Conservation (phyloP, 805 yeast genomes). For the Cyberlindnera meyerae region DNA sequence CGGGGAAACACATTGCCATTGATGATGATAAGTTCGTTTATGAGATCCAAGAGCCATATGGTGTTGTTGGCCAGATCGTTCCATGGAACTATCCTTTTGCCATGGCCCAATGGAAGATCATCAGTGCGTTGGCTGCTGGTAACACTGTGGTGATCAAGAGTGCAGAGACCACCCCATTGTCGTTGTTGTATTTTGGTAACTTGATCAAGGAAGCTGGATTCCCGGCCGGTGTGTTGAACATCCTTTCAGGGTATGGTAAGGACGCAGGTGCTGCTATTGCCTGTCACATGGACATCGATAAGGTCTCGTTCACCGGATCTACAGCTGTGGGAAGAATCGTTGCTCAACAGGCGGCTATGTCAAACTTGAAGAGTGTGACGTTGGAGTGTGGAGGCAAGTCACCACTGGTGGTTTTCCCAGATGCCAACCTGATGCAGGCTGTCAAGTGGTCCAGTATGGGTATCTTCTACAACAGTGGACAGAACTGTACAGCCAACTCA, state of each 20-base stretch:
- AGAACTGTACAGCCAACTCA: slow-evolving; percentile 65
- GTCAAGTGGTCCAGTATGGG: slow-evolving; percentile 66
- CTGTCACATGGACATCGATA: slow-evolving; percentile 50
- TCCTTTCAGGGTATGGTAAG: slow-evolving; percentile 66
- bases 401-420: slow-evolving; percentile 56
- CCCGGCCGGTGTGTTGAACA: slow-evolving; percentile 73
- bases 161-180: slow-evolving; percentile 72
- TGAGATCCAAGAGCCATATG: slow-evolving; percentile 69
- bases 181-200: slow-evolving; percentile 58
- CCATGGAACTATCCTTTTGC: slow-evolving; percentile 85
- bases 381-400: slow-evolving; percentile 74
- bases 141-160: slow-evolving; percentile 69
- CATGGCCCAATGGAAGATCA: slow-evolving; percentile 76
- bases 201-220: slow-evolving; percentile 66
- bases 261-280: slow-evolving; percentile 68
- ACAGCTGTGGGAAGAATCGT: slow-evolving; percentile 63
- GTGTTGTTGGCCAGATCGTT: slow-evolving; percentile 77
- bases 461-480: slow-evolving; percentile 61
- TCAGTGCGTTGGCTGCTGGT: slow-evolving; percentile 74
- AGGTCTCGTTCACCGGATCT: slow-evolving; percentile 63
- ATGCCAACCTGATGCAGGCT: slow-evolving; percentile 61
- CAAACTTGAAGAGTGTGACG: slow-evolving; percentile 58
- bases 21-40: slow-evolving; percentile 63
- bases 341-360: slow-evolving; percentile 63
- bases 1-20: slow-evolving; percentile 59